Percentiles rank a stretch among this genome's conserved stretches.
These are phyloP conservation scores for Cladophialophora yegresii DNA, from an alignment of 2,329 filamentous ascomycete genomes.

Conservation along the genomic window DNA sequence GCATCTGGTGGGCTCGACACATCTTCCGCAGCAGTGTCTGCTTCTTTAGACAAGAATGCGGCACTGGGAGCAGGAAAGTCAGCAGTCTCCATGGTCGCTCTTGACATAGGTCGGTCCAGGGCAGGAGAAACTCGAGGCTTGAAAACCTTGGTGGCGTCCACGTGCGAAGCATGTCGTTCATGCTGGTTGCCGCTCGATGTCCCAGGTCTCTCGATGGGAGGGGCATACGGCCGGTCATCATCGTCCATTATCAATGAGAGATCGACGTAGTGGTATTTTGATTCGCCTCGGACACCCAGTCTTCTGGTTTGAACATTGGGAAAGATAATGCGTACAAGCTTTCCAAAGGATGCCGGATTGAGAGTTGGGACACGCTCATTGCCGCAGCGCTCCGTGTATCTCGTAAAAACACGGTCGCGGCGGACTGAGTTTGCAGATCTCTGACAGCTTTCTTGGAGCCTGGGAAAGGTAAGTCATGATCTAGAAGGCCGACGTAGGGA, in stretches of 20 bases:
- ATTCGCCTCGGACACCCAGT: slow-evolving; percentile 90
- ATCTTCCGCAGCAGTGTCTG: slow-evolving; percentile 7
- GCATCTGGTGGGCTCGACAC: background rate
- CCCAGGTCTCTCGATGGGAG: slow-evolving; percentile 26
- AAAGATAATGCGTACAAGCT: slow-evolving; percentile 93
- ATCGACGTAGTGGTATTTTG: slow-evolving; percentile 88
- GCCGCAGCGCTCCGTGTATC: slow-evolving; percentile 89
- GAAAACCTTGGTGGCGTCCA: slow-evolving; percentile 24
- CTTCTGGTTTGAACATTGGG: slow-evolving; percentile 90
- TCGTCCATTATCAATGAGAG: slow-evolving; percentile 44
- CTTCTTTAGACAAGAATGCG: slow-evolving; percentile 25
- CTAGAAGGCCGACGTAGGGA: background rate
- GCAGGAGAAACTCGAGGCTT: slow-evolving; percentile 28
- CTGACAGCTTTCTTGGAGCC: slow-evolving; percentile 52
- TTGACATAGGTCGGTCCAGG: slow-evolving; percentile 29
- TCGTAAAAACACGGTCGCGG: slow-evolving; percentile 88
- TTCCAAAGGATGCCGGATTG: slow-evolving; percentile 96
- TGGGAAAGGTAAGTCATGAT: slow-evolving; percentile 33
- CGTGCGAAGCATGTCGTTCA: slow-evolving; percentile 29
- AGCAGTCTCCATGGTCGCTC: slow-evolving; percentile 39
- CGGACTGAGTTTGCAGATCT: slow-evolving; percentile 70
- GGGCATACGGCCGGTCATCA: slow-evolving; percentile 30
- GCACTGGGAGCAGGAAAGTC: slow-evolving; percentile 39
- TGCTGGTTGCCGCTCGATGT: slow-evolving; percentile 28
- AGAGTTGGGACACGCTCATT: slow-evolving; percentile 91